A percentile compares a stretch with the other conserved stretches of the same genome.
phyloP scores from a whole-genome alignment of 2,329 filamentous ascomycete species.

The Aspergillus hortae region DNA sequence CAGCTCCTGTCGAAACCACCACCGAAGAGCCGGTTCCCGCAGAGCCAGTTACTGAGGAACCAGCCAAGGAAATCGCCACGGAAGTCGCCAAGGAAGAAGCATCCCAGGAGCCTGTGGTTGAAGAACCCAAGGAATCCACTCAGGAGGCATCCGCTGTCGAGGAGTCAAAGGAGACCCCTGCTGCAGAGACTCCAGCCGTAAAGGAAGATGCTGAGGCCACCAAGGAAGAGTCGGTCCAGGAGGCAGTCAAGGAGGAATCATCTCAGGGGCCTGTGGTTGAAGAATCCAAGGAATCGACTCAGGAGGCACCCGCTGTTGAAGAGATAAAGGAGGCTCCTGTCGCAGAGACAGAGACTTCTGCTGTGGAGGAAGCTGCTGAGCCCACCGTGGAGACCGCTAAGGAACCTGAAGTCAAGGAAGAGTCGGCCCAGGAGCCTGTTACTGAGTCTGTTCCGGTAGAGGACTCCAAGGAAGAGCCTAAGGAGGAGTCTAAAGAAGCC shows the following conservation, averaged over 20 bases:
- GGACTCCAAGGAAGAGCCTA: background rate
- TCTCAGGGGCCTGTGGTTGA: conserved; percentile 1
- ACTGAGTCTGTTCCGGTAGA: background rate
- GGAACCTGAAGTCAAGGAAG: background rate
- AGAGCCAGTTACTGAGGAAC: background rate
- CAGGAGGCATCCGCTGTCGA: background rate
- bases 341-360: too few species aligned
- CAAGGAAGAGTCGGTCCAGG: background rate
- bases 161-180: background rate
- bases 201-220: background rate
- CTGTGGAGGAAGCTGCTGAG: background rate
- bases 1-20: background rate
- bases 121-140: background rate
- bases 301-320: too few species aligned
- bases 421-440: background rate
- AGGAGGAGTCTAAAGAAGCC: conserved; percentile 4
- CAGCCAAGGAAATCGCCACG: background rate
- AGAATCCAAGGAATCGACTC: background rate
- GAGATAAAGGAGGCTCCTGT: too few species aligned
- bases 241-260: background rate
- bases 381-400: background rate
- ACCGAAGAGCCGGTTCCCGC: background rate
- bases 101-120: too few species aligned
- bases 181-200: background rate
- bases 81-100: background rate